Evolutionary conservation across 345 rosid species (phyloP).

Genomic region (Brassica incana): DNA sequence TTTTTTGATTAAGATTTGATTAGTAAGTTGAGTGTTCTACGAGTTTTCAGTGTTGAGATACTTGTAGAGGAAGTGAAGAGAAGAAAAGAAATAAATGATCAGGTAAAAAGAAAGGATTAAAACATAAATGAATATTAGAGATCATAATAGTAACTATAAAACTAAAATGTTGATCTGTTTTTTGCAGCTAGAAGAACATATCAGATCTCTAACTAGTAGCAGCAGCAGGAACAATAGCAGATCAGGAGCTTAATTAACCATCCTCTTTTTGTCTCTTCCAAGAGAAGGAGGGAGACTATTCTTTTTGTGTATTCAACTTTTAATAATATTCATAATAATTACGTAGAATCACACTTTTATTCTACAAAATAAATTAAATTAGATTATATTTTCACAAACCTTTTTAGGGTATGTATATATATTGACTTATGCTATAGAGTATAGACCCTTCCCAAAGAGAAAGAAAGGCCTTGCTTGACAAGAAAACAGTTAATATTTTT

Average conservation of each 20-base stretch:
- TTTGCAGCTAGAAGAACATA: slow-evolving; percentile 31
- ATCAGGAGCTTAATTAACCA: neutral
- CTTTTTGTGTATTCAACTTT: neutral
- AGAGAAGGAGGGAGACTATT: neutral
- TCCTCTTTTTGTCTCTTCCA: slow-evolving; percentile 3
- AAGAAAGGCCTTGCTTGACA: slow-evolving; percentile 22
- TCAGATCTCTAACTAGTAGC: slow-evolving; percentile 10
- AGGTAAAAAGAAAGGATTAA: slow-evolving; percentile 42
- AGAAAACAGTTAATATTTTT: neutral
- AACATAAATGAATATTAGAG: neutral
- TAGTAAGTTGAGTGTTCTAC: neutral
- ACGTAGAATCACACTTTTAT: neutral
- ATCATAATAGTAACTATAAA: neutral
- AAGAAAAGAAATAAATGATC: slow-evolving; percentile 59
- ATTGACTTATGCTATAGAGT: neutral
- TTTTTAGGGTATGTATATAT: neutral
- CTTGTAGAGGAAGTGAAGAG: slow-evolving; percentile 73
- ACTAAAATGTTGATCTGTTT: neutral
- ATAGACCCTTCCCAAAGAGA: neutral
- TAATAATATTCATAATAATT: neutral
- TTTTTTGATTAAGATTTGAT: neutral
- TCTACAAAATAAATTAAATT: neutral
- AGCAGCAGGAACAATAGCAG: slow-evolving; percentile 1
- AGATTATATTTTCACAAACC: neutral
- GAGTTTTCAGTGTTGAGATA: slow-evolving; percentile 55